These are phyloP conservation scores for Diaporthe helianthi DNA, from an alignment of 2,329 filamentous ascomycete species.

Conservation along the genomic window DNA sequence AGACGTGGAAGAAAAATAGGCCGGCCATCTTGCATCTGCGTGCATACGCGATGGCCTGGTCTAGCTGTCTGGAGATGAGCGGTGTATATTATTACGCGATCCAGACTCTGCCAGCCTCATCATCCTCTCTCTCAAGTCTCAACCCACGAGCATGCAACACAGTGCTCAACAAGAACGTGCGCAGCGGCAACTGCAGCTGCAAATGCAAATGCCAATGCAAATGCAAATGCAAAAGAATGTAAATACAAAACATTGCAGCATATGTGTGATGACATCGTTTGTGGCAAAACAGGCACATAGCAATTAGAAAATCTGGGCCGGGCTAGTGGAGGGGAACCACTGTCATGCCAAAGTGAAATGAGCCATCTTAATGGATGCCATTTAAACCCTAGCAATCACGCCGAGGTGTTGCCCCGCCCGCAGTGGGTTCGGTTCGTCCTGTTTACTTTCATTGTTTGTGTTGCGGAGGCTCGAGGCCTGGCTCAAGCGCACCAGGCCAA, in stretches of 20 bases:
- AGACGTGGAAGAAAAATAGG: slow-evolving; percentile 2
- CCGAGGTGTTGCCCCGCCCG: slow-evolving; percentile 27
- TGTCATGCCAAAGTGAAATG: slow-evolving; percentile 19
- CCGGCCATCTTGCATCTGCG: slow-evolving; percentile 15
- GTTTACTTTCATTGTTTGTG: slow-evolving; percentile 28
- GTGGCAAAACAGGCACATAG: not conserved
- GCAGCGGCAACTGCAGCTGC: too few relatives aligned
- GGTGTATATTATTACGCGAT: slow-evolving; percentile 3
- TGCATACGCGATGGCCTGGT: slow-evolving; percentile 4
- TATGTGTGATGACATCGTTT: not conserved
- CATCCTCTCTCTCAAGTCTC: not conserved
- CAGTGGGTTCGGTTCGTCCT: not conserved
- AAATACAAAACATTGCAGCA: slow-evolving; percentile 6
- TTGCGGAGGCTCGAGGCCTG: slow-evolving; percentile 12
- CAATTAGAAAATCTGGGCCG: not conserved
- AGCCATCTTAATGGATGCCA: slow-evolving; percentile 19
- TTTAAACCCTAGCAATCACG: slow-evolving; percentile 22
- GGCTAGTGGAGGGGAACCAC: not conserved
- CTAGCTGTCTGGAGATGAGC: slow-evolving; percentile 1
- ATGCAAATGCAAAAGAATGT: not conserved
- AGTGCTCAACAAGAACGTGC: too few relatives aligned
- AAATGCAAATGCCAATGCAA: not conserved
- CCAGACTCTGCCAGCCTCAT: not conserved
- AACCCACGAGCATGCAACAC: too few relatives aligned
- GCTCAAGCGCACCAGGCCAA: not conserved